Conservation (phyloP, 768 basidiomycete species). For the Gyrodon lividus region DNA sequence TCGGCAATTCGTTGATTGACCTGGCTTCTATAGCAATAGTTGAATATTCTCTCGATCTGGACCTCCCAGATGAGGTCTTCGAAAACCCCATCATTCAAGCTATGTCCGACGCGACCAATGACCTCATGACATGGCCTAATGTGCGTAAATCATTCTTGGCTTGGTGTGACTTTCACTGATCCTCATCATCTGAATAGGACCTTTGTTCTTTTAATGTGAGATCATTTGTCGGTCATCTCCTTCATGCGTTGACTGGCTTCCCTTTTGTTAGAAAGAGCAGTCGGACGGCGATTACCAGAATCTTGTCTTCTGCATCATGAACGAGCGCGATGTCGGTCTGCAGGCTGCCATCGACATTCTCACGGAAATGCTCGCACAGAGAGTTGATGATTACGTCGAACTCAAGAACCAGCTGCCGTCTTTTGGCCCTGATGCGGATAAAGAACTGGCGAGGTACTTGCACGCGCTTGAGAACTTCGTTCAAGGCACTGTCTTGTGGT, state of each 20-base stretch:
- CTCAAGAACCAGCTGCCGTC: conserved; percentile 36
- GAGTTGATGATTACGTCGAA: conserved; percentile 32
- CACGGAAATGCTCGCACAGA: conserved; percentile 37
- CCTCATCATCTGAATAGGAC: conserved; percentile 17
- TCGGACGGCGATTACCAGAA: conserved; percentile 41
- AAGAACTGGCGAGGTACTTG: conserved; percentile 34
- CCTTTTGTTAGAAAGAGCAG: conserved; percentile 35
- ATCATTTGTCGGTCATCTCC: conserved; percentile 3
- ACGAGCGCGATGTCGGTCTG: conserved; percentile 32
- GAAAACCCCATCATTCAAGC: conserved; percentile 32
- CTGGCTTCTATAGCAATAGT: conserved; percentile 28
- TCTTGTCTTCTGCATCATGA: conserved; percentile 40
- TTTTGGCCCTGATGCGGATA: conserved; percentile 35
- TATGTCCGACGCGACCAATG: conserved; percentile 41
- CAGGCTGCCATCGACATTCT: conserved; percentile 36
- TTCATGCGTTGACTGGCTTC: conserved; percentile 9
- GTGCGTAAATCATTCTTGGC: conserved; percentile 22
- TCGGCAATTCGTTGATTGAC: background rate
- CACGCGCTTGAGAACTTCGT: conserved; percentile 38
- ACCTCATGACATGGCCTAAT: conserved; percentile 44
- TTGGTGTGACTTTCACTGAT: conserved; percentile 12
- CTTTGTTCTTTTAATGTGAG: conserved; percentile 32
- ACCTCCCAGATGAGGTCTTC: conserved; percentile 38
- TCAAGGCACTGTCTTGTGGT: conserved; percentile 40
- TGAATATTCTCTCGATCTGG: conserved; percentile 38